These are phyloP conservation scores for Combretum micranthum DNA, from an alignment of 345 rosid genomes.

Conservation along the genomic window DNA sequence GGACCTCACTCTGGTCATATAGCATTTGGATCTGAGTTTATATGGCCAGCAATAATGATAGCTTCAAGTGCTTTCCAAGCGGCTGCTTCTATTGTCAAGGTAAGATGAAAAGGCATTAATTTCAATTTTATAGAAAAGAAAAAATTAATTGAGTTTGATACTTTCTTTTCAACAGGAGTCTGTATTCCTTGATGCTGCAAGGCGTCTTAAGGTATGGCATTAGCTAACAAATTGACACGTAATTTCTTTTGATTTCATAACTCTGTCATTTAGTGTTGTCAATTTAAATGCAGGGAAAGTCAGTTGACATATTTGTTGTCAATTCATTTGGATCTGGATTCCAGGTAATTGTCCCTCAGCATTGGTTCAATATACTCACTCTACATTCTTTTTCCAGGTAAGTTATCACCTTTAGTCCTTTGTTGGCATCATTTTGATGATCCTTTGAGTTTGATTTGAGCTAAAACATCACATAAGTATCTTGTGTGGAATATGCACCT, in stretches of 20 bases:
- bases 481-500: no score
- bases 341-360: constrained; percentile 44
- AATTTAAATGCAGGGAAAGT: constrained; percentile 55
- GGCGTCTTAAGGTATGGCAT: constrained; percentile 51
- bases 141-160: constrained; percentile 11
- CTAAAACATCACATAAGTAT: no score
- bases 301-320: constrained; percentile 89
- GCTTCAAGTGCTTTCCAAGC: constrained; percentile 82
- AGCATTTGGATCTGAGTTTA: constrained; percentile 40
- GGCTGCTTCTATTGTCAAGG: constrained; percentile 81
- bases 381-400: neutral
- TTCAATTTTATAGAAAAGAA: constrained; percentile 9
- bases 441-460: neutral
- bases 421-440: neutral
- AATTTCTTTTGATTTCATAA: constrained; percentile 6
- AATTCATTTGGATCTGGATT: constrained; percentile 93
- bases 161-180: constrained; percentile 55
- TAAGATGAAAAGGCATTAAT: constrained; percentile 13
- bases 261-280: constrained; percentile 8
- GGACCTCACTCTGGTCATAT: constrained; percentile 63
- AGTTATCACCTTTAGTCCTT: neutral
- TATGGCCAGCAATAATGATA: constrained; percentile 78
- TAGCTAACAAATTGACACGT: neutral
- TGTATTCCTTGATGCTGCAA: constrained; percentile 60
- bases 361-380: constrained; percentile 4